Conservation (phyloP, 257 asterid genomes). For the Nicotiana knightiana region DNA sequence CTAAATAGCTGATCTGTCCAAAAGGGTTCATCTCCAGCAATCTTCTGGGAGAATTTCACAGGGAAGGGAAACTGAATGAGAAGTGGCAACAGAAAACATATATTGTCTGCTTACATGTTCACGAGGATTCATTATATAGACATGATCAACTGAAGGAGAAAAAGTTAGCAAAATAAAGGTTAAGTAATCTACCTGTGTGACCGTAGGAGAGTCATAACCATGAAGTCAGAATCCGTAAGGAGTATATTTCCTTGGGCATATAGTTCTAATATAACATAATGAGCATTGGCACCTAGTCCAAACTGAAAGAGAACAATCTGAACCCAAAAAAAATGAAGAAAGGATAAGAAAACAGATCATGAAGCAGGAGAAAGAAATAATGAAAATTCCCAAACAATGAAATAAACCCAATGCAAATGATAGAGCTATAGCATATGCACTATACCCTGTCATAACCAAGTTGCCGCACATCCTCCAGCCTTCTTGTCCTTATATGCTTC, state of each 20-base stretch:
- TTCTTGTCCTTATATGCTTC: conserved; percentile 91
- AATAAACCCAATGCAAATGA: conserved; percentile 9
- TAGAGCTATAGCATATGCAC: not conserved
- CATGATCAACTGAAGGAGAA: not conserved
- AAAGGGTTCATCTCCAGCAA: not conserved
- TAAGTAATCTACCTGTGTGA: conserved; percentile 77
- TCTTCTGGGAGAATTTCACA: not conserved
- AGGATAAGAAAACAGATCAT: not conserved
- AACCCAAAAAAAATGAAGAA: not conserved
- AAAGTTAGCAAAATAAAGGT: conserved; percentile 9
- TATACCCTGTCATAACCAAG: conserved; percentile 97
- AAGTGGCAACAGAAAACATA: not conserved
- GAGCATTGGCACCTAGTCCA: conserved; percentile 84
- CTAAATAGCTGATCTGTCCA: not conserved
- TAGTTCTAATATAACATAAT: conserved; percentile 84
- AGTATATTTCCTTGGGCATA: conserved; percentile 98
- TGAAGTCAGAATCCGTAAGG: conserved; percentile 80
- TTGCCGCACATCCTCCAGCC: conserved; percentile 97
- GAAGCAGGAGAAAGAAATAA: not conserved
- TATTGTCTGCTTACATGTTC: not conserved
- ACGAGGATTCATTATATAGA: not conserved
- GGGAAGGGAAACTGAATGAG: not conserved
- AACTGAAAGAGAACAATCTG: conserved; percentile 93
- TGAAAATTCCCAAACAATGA: not conserved
- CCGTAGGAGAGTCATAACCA: conserved; percentile 89